Evolutionary conservation across 495 filamentous ascomycete species (phyloP), one percentile per base, ranked within the genome.

Genomic region (Hypoxylon crocopeplum): DNA sequence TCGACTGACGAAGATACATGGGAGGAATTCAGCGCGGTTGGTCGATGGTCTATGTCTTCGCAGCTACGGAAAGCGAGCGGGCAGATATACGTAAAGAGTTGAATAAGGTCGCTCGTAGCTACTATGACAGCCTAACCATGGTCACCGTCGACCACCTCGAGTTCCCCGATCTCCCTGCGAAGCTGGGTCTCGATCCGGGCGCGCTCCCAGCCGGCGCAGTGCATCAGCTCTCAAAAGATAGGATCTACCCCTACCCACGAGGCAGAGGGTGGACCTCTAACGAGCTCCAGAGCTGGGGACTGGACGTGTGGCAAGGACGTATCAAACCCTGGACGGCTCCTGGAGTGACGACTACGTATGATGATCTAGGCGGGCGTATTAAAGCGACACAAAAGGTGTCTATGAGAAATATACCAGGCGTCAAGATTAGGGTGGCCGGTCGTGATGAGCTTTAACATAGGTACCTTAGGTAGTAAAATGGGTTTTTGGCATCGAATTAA

Each of bases 41-140:
- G 67, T 72, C 75, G 1, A 73, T 78, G 33, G 59, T 75, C 33
- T 79, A 80, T 54, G 57, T 79, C 51, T 79, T 80, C 62, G 67
- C 68, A 1, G 2, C 38, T 2, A 73, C 65, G 7, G 56, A 68
- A 19, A 32, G 25, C 6, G 65, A 76, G 22, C 67, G 68, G 0
- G 54, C 64, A 3, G 21, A 47, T 8, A 64, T 78, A 6, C 62
- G 71, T 2, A 52, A 46, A 41, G 48, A 58, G 2, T 45, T 82
- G n/a, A 68, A 63, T 30, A 68, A 64, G 20, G 56, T 79, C 7
- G 77, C 76, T 0, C 65, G 60, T 15, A 71, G 63, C 49, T 76
- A 78, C 45, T 64, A 72, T 50, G 67, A 77, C 39, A 76, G 69
- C 11, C 48, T 80, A 1, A 73, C 60, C 1, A 72, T 73, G 12